Evolutionary conservation across 768 basidiomycete species (phyloP).

Genomic region (Psilocybe azurescens): DNA sequence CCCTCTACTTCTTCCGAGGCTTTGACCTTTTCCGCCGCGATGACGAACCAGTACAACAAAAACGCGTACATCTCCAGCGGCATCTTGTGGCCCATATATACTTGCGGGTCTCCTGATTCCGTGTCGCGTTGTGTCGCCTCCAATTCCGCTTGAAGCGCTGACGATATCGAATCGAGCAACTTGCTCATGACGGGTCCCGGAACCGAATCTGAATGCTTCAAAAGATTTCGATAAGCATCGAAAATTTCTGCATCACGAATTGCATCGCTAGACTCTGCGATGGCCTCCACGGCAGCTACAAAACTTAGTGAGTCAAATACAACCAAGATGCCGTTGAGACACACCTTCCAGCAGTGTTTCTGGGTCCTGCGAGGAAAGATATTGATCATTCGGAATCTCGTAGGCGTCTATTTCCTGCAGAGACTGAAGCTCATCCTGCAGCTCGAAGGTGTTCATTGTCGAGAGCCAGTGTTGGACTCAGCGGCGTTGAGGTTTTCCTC

Average conservation of each 20-base stretch:
- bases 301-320: conserved; percentile 12
- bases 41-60: conserved; percentile 89
- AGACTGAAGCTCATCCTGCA: conserved; percentile 78
- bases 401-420: conserved; percentile 67
- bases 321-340: conserved; percentile 20
- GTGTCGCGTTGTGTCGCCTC: conserved; percentile 75
- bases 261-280: conserved; percentile 76
- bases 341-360: conserved; percentile 63
- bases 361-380: conserved; percentile 61
- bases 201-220: conserved; percentile 75
- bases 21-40: conserved; percentile 79
- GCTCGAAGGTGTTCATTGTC: conserved; percentile 54
- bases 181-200: conserved; percentile 77
- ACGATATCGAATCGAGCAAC: conserved; percentile 84
- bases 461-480: background rate
- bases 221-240: conserved; percentile 80
- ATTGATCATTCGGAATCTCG: conserved; percentile 71
- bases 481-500: background rate
- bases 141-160: conserved; percentile 74
- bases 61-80: conserved; percentile 94
- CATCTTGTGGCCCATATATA: conserved; percentile 63
- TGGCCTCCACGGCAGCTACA: conserved; percentile 79
- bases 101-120: conserved; percentile 69
- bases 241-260: conserved; percentile 74
- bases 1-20: conserved; percentile 51